These are phyloP conservation scores for Debaryomyces maramus DNA, from an alignment of 805 yeast genomes.

Conservation along the genomic window DNA sequence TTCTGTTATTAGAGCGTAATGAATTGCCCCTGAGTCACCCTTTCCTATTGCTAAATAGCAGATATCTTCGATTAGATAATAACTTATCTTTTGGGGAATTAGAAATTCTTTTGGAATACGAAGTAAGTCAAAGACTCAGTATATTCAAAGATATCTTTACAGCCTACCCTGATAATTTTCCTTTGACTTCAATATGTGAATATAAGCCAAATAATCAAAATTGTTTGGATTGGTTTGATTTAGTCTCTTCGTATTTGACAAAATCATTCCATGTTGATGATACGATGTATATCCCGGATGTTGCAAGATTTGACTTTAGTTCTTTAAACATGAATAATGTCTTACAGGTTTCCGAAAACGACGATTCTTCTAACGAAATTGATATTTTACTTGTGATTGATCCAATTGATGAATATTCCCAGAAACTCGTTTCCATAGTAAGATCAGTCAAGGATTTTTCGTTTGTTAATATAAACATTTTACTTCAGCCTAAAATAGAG, in stretches of 20 bases:
- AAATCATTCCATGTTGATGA: conserved; percentile 46
- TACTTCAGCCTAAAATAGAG: conserved; percentile 56
- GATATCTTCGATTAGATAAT: conserved; percentile 41
- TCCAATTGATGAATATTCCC: conserved; percentile 72
- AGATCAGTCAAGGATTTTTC: conserved; percentile 42
- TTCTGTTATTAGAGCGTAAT: conserved; percentile 26
- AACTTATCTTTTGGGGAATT: conserved; percentile 27
- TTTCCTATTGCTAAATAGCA: conserved; percentile 54
- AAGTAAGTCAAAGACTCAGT: conserved; percentile 45
- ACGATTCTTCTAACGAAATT: conserved; percentile 34
- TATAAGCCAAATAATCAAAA: conserved; percentile 15
- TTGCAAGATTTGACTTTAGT: conserved; percentile 49
- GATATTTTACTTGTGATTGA: conserved; percentile 65
- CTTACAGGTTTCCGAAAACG: conserved; percentile 21
- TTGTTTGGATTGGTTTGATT: conserved; percentile 49
- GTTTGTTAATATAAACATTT: conserved; percentile 53
- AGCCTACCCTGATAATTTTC: conserved; percentile 27
- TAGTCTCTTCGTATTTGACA: conserved; percentile 43
- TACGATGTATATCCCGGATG: conserved; percentile 38
- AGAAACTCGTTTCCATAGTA: conserved; percentile 52
- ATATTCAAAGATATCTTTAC: conserved; percentile 27
- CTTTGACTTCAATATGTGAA: conserved; percentile 16
- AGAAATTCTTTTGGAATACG: conserved; percentile 45
- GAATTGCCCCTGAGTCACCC: conserved; percentile 33
- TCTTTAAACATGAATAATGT: conserved; percentile 28